Evolutionary conservation across 2,329 filamentous ascomycete species (phyloP).

Genomic region (Sclerotinia trifoliorum): DNA sequence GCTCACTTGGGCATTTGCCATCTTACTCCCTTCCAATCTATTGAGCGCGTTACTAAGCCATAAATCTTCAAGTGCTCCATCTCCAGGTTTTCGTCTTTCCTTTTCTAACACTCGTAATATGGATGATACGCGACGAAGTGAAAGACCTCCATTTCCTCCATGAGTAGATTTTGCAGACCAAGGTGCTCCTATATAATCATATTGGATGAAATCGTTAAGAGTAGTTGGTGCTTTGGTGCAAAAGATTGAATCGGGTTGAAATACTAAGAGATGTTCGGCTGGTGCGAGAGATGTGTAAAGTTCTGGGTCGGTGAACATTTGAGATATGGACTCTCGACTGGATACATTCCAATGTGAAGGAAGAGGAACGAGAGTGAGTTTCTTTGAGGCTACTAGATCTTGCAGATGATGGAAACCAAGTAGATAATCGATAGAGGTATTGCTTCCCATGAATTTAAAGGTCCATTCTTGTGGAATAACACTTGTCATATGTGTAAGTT

Average conservation of each 20-base stretch:
- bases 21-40: conserved; percentile 48
- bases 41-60: conserved; percentile 54
- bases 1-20: conserved; percentile 44
- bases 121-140: conserved; percentile 52
- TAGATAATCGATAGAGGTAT: conserved; percentile 45
- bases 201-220: conserved; percentile 36
- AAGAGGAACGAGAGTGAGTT: conserved; percentile 21
- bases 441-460: conserved; percentile 53
- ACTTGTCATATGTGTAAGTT: conserved; percentile 56
- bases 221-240: conserved; percentile 52
- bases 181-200: conserved; percentile 42
- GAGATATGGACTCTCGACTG: conserved; percentile 51
- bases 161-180: conserved; percentile 45
- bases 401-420: conserved; percentile 45
- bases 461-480: conserved; percentile 58
- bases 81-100: conserved; percentile 49
- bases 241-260: conserved; percentile 57
- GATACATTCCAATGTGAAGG: conserved; percentile 28
- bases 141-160: conserved; percentile 54
- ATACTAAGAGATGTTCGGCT: conserved; percentile 55
- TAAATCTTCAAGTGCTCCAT: conserved; percentile 53
- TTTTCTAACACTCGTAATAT: conserved; percentile 50
- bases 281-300: conserved; percentile 50
- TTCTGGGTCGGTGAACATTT: conserved; percentile 53
- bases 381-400: conserved; percentile 37